Base-by-base conservation (phyloP, 306 rosid species). In the Sicyos baderoa region DNA sequence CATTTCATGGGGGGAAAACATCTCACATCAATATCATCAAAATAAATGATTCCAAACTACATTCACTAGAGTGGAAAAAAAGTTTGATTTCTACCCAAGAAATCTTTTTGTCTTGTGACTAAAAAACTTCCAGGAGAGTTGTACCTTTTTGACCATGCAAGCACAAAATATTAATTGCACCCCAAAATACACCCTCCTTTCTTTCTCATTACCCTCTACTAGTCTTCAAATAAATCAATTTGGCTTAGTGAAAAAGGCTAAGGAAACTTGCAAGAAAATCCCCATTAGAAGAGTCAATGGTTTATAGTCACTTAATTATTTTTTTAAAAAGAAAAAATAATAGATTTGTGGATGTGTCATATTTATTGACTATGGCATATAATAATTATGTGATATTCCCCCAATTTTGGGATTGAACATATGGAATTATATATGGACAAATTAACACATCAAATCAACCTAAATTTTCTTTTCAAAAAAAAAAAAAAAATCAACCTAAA, bases 361-460 rank as follows among this genome's bases (percentile, higher is more conserved):
- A 35, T 35, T 32, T 29, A 60, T 60, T 62, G 68, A 62, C 68
- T 62, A 17, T 4, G 50, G 8, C 50, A 37, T 40, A 9, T 29
- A 29, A 62, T 40, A 62, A 62, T 17, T 62, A 32, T 32, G 66
- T 60, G 50, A 62, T n/a, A 4, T 37, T 40, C 68, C 68, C 68
- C 27, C 29, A 62, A 62, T 49, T 62, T 62, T 62, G 40, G 68
- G 68, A 62, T 19, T 17, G 15, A 9, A 7, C 64, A 32, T 32
- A 29, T 32, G 47, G 47, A 21, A 21, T 6, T 11, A 32, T 32
- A 32, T 17, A 62, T 17, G 27, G 68, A 62, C 68, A 62, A 62
- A 62, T 21, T 37, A 17, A 11, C 9, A 17, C 50, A 37, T 62
- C 50, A 62, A 62, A 37, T 62, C 68, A n/a, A 61, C 14, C 22